Evolutionary conservation across 495 filamentous ascomycete genomes (phyloP).

Genomic region (Lindgomyces ingoldianus): DNA sequence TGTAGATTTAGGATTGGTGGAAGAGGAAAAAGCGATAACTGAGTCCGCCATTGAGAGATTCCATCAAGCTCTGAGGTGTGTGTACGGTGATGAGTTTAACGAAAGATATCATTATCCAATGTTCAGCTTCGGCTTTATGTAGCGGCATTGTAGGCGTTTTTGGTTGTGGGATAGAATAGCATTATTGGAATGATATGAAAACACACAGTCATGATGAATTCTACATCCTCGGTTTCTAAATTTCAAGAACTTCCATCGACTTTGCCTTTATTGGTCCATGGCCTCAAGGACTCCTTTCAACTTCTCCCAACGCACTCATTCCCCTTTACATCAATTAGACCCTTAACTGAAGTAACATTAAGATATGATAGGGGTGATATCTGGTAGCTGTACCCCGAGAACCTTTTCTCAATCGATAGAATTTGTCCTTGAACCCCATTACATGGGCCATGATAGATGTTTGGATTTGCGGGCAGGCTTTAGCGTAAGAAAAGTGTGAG

Average conservation of each 20-base stretch:
- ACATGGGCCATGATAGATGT: too few species aligned
- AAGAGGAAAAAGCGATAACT: slow-evolving; percentile 41
- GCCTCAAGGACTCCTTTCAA: too few species aligned
- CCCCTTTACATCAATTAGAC: too few species aligned
- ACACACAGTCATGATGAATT: neutral
- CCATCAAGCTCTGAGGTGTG: neutral
- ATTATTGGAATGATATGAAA: slow-evolving; percentile 1
- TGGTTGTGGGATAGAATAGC: neutral
- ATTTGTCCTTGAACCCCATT: too few species aligned
- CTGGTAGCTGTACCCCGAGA: too few species aligned
- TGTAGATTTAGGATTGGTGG: slow-evolving; percentile 39
- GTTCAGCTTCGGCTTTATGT: neutral
- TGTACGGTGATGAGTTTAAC: neutral
- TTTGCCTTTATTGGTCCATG: neutral
- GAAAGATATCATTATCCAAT: neutral
- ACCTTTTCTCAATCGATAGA: too few species aligned
- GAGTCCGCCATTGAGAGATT: slow-evolving; percentile 20
- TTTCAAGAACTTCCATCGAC: neutral
- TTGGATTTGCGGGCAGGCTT: too few species aligned
- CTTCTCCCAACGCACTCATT: too few species aligned
- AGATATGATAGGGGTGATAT: too few species aligned
- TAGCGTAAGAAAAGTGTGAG: too few species aligned
- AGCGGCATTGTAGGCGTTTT: slow-evolving; percentile 21
- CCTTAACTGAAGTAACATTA: too few species aligned
- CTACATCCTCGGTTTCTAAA: neutral